Base-by-base conservation (phyloP, 1,284 basidiomycete species). In the Melampsora abietis-canadensis region DNA sequence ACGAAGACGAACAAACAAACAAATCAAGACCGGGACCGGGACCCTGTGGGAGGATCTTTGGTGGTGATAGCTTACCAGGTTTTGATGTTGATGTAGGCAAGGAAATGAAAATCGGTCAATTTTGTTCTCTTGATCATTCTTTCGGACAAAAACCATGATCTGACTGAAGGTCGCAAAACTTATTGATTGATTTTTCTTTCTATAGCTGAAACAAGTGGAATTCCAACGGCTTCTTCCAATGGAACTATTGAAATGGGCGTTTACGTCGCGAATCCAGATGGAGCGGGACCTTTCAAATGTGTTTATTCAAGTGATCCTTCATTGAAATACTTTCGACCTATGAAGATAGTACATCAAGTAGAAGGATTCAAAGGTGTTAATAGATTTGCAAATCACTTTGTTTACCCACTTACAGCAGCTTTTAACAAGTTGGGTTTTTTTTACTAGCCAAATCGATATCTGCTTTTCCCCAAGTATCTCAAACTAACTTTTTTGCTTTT, bases 211-310 rank as follows among this genome's bases (percentile, higher is more conserved):
- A 21, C 4, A 57, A 57, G n/a, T 57, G 51, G 51, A 10, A 21
- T 57, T 27, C 19, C 51, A 27, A 57, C 51, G n/a, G n/a, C 51
- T 57, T 21, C 51, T 57, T 27, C 51, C 51, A 57, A 57, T 21
- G 51, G 27, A 2, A 27, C n/a, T 6, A 57, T 57, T 57, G 19
- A 57, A 8, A 57, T 57, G 51, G 51, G 51, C 27, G 27, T 57
- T 21, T 57, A 21, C 14, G 51, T 57, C 21, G 21, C 21, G n/a
- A 57, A 57, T 15, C 51, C n/a, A 57, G 51, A 57, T 14, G 51
- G 51, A 8, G 51, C 51, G 21, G 51, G 51, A 14, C 51, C 51
- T 21, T 57, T 21, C 19, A 57, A 57, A 57, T 57, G 51, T 27
- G n/a, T 21, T 27, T 57, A 57, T 57, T 57, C 51, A 10, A 21